Evolutionary conservation across 2,329 filamentous ascomycete species (phyloP).

Genomic region (Fusarium nematophilum): DNA sequence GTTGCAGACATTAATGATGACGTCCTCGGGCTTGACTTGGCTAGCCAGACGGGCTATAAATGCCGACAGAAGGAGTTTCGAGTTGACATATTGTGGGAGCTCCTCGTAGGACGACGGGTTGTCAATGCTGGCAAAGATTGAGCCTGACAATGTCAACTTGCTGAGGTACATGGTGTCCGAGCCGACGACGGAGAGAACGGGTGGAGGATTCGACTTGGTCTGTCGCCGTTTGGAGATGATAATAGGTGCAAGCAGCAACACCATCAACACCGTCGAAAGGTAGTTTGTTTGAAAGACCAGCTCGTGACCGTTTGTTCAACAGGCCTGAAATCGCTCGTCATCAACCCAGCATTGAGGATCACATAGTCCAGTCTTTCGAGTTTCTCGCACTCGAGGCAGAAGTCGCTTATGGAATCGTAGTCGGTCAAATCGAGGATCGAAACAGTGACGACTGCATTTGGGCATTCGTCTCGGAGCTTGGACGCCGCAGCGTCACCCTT

Average conservation of each 20-base stretch:
- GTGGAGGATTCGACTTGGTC: no score
- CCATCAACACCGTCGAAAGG: neutral
- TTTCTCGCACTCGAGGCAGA: neutral
- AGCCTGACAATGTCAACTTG: neutral
- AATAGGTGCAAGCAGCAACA: neutral
- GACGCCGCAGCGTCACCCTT: slow-evolving; percentile 8
- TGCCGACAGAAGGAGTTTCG: slow-evolving; percentile 3
- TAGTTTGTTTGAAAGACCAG: neutral
- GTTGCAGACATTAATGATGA: slow-evolving; percentile 8
- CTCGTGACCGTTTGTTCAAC: neutral
- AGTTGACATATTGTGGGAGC: neutral
- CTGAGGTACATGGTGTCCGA: slow-evolving; percentile 12
- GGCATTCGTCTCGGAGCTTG: neutral
- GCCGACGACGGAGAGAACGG: neutral
- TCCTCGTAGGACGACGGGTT: neutral
- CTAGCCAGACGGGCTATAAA: neutral
- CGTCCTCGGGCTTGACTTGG: neutral
- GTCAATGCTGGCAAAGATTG: neutral
- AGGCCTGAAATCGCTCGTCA: neutral
- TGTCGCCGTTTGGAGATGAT: no score
- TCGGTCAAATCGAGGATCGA: slow-evolving; percentile 19
- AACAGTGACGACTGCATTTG: slow-evolving; percentile 6
- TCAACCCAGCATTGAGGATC: slow-evolving; percentile 4
- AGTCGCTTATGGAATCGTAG: slow-evolving; percentile 7
- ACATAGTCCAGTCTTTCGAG: neutral